Evolutionary conservation across 2,329 filamentous ascomycete genomes (phyloP).

Genomic region (Drechslerella dactyloides): DNA sequence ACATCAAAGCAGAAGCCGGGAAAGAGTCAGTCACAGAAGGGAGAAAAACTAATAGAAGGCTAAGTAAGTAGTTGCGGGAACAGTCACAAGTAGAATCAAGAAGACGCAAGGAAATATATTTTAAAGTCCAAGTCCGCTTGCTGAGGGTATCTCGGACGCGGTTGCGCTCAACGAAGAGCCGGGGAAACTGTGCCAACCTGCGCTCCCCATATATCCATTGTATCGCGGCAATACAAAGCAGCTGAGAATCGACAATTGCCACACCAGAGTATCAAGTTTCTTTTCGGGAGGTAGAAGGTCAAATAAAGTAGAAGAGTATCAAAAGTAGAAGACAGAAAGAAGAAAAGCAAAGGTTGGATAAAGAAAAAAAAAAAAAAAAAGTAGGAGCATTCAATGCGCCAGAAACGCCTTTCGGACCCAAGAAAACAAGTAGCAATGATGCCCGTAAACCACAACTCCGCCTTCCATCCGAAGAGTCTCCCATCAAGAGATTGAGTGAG

Average conservation of each 20-base stretch:
- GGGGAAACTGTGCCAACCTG: conserved; percentile 2
- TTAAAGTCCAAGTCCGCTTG: conserved; percentile 13
- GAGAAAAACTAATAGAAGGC: conserved; percentile 23
- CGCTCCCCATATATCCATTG: conserved; percentile 30
- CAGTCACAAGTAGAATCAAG: conserved; percentile 25
- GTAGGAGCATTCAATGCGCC: conserved; percentile 45
- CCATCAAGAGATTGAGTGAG: background rate
- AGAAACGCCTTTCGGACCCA: conserved; percentile 45
- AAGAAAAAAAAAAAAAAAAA: conserved; percentile 17
- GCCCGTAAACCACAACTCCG: conserved; percentile 51
- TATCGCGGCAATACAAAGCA: conserved; percentile 24
- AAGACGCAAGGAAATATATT: conserved; percentile 28
- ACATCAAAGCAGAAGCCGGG: conserved; percentile 13
- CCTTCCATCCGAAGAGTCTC: conserved; percentile 13
- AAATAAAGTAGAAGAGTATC: conserved; percentile 22
- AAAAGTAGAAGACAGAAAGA: conserved; percentile 26
- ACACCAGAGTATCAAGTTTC: conserved; percentile 32
- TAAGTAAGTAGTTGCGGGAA: conserved; percentile 23
- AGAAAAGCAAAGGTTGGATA: conserved; percentile 30
- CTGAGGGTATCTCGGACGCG: conserved; percentile 7
- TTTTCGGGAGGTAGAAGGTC: conserved; percentile 24
- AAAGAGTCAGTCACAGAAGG: conserved; percentile 9
- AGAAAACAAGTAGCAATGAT: conserved; percentile 49
- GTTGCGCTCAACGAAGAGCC: conserved; percentile 41
- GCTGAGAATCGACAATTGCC: conserved; percentile 41